Evolutionary conservation across 805 yeast species (phyloP), one percentile per base, ranked within the genome.

Genomic region (Babjeviella inositovora): DNA sequence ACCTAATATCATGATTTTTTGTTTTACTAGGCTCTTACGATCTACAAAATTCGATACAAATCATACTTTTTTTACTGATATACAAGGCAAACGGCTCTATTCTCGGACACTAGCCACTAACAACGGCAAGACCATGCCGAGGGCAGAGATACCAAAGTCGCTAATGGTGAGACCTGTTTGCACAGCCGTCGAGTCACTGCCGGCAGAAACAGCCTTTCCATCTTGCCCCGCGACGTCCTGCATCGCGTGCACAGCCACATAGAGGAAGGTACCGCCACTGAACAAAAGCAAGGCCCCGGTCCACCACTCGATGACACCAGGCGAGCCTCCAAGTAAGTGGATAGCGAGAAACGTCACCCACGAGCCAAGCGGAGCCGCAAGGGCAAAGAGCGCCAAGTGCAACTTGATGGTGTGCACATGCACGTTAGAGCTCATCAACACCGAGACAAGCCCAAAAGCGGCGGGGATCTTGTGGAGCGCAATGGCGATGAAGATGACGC

Each of bases 391-490:
- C 5, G 50, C 37, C 15, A 76, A 33, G 34, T 73, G 75, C 13
- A 57, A 40, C 23, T 53, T 32, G 12, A 66, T 48, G 13, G 44
- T 31, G 12, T 33, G 22, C 16, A 35, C 27, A 15, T 50, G 22
- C 3, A 57, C 28, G 4, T 55, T 52, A 17, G 49, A 46, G 15
- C 52, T 44, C 7, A 64, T 34, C 15, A 77, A 49, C 9, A 74
- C 52, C 2, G 79, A 57, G 4, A 65, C 42, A 19, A 77, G 52
- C 19, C 84, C 75, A 40, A 77, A 71, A 5, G 81, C 58, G 0
- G 87, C 73, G 0, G 90, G 90, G 5, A 76, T 50, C 41, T 77
- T 77, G 50, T 77, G 90, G 15, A 73, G 37, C 28, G 76, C 53
- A 14, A 77, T 63, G 8, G 80, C 71, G 8, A 70, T 23, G 22